phyloP scores from a whole-genome alignment of 805 yeast genomes.

The Suhomyces prunicola region DNA sequence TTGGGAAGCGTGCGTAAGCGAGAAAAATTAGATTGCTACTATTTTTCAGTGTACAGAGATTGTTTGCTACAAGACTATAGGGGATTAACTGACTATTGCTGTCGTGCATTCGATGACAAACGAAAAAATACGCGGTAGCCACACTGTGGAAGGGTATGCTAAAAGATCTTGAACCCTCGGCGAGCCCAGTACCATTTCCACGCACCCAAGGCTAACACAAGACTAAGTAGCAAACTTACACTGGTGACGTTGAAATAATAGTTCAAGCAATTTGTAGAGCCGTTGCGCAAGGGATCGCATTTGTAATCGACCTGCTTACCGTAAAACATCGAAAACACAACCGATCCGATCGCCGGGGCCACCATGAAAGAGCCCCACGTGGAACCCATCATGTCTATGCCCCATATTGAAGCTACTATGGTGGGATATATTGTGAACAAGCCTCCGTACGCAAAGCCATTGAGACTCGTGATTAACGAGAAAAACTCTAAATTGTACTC shows the following conservation, averaged over 20 bases:
- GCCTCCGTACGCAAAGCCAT: constrained; percentile 79
- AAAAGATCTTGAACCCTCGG: constrained; percentile 27
- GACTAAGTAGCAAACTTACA: constrained; percentile 22
- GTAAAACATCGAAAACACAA: constrained; percentile 64
- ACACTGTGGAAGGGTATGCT: background rate
- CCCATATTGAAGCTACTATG: constrained; percentile 80
- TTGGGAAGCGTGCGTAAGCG: background rate
- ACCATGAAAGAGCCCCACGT: constrained; percentile 89
- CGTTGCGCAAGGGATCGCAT: constrained; percentile 16
- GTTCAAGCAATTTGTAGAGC: constrained; percentile 19
- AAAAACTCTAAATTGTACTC: constrained; percentile 1
- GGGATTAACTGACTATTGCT: background rate
- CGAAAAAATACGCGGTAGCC: background rate
- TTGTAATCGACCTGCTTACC: constrained; percentile 58
- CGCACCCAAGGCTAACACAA: constrained; percentile 19
- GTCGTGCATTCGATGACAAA: background rate
- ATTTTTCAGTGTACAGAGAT: background rate
- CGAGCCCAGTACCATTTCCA: constrained; percentile 32
- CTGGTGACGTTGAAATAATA: constrained; percentile 28
- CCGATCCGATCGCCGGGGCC: constrained; percentile 83
- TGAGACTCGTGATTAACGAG: constrained; percentile 39
- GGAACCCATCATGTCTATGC: constrained; percentile 82
- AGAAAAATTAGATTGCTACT: background rate
- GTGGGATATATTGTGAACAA: constrained; percentile 86
- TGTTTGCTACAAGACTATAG: background rate